phyloP scores from a whole-genome alignment of 495 filamentous ascomycete species.

The Beverwykella pulmonaria region DNA sequence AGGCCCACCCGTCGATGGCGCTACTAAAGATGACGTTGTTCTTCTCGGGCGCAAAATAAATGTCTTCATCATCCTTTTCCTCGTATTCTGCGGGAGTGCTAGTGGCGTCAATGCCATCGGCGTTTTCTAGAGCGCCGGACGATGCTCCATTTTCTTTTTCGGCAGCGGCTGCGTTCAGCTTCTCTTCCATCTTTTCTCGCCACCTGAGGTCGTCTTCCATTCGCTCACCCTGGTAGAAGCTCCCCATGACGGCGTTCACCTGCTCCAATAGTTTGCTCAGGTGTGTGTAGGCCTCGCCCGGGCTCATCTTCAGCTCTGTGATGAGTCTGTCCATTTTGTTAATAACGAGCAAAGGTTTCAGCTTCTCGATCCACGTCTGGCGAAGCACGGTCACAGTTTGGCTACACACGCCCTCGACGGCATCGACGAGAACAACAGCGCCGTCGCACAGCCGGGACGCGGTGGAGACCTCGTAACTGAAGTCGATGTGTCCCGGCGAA shows the following conservation, averaged over 20 bases:
- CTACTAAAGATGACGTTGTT: slow-evolving; percentile 99
- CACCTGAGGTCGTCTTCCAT: slow-evolving; percentile 99
- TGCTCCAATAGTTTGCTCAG: slow-evolving; percentile 89
- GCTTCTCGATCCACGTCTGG: slow-evolving; percentile 93
- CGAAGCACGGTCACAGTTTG: slow-evolving; percentile 96
- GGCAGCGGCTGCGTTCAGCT: slow-evolving; percentile 56
- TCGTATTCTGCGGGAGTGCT: slow-evolving; percentile 61
- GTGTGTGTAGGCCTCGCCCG: slow-evolving; percentile 84
- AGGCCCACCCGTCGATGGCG: slow-evolving; percentile 97
- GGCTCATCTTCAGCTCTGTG: slow-evolving; percentile 90
- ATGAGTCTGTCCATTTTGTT: slow-evolving; percentile 98
- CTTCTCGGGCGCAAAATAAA: slow-evolving; percentile 97
- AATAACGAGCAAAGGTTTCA: slow-evolving; percentile 92
- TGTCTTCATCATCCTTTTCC: slow-evolving; percentile 92
- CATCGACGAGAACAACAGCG: slow-evolving; percentile 93
- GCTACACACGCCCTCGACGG: slow-evolving; percentile 96
- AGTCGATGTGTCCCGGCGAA: slow-evolving; percentile 97
- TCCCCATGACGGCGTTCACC: slow-evolving; percentile 95
- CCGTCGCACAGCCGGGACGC: slow-evolving; percentile 94
- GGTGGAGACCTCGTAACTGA: slow-evolving; percentile 96
- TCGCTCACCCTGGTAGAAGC: slow-evolving; percentile 95
- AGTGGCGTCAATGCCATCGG: slow-evolving; percentile 51
- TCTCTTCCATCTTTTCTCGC: slow-evolving; percentile 89
- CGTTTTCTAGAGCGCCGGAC: slow-evolving; percentile 42
- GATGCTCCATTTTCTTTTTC: slow-evolving; percentile 48